phyloP scores from a whole-genome alignment of 163 green algal genomes.

The Chlorella variabilis region DNA sequence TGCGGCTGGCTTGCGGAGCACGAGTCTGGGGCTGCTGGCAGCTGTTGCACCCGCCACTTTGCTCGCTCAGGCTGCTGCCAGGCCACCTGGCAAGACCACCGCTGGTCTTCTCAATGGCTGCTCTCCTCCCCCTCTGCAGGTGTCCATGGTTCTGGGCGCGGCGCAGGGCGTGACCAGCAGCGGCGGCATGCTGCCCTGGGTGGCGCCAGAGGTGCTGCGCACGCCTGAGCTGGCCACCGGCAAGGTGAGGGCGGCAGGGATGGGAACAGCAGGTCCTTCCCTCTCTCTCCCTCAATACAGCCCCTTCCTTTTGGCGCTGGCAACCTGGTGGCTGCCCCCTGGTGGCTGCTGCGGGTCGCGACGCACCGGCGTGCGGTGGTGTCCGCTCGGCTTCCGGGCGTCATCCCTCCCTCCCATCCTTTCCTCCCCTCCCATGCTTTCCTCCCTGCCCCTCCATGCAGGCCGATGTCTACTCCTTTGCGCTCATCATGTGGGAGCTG shows the following conservation, averaged over 20 bases:
- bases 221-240: slow-evolving; percentile 20
- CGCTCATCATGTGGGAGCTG: slow-evolving; percentile 43
- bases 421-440: background rate
- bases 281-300: background rate
- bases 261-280: background rate
- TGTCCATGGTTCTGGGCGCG: background rate
- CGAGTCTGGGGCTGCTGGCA: too few relatives aligned
- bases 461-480: slow-evolving; percentile 43
- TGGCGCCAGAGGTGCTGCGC: slow-evolving; percentile 42
- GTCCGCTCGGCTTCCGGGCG: too few relatives aligned
- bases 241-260: background rate
- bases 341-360: too few relatives aligned
- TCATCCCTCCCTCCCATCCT: background rate
- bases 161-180: slow-evolving; percentile 11
- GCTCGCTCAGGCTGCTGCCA: too few relatives aligned
- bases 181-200: slow-evolving; percentile 37
- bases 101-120: too few relatives aligned
- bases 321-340: too few relatives aligned
- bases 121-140: too few relatives aligned
- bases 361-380: too few relatives aligned
- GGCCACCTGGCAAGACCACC: too few relatives aligned
- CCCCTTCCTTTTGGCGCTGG: too few relatives aligned
- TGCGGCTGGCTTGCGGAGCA: too few relatives aligned
- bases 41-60: too few relatives aligned
- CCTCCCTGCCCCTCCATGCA: background rate